phyloP scores from a whole-genome alignment of 2,329 filamentous ascomycete genomes.

The Ophiostoma tasmaniense region DNA sequence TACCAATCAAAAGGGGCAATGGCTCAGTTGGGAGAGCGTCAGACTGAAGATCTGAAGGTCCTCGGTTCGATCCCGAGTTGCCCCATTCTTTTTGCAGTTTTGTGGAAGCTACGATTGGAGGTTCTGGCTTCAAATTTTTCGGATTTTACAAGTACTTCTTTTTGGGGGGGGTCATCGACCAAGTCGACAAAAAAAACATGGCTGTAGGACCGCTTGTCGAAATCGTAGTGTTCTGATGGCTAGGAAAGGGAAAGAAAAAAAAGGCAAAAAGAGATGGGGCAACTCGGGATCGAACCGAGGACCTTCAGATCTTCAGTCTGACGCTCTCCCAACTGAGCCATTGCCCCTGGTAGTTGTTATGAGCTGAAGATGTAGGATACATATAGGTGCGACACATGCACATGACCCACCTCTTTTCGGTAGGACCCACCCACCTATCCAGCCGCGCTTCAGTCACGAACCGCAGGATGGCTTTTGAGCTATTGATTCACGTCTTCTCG shows the following conservation, averaged over 20 bases:
- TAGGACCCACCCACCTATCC: too few species aligned
- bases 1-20: constrained; percentile 9
- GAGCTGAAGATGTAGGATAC: too few species aligned
- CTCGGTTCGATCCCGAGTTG: constrained; percentile 15
- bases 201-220: too few species aligned
- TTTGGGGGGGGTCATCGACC: too few species aligned
- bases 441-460: background rate
- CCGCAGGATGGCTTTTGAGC: background rate
- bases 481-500: background rate
- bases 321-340: constrained; percentile 15
- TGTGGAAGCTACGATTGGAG: background rate
- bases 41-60: constrained; percentile 14
- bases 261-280: constrained; percentile 9
- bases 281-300: constrained; percentile 15
- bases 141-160: too few species aligned
- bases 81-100: constrained; percentile 7
- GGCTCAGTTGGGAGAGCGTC: constrained; percentile 14
- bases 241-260: background rate
- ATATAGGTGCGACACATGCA: background rate
- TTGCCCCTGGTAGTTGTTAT: constrained; percentile 2
- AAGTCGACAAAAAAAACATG: too few species aligned
- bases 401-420: background rate
- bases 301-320: constrained; percentile 13
- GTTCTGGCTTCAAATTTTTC: background rate
- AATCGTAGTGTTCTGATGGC: too few species aligned